These are phyloP conservation scores for Fusarium tricinctum DNA, from an alignment of 2,329 filamentous ascomycete genomes.

Conservation along the genomic window DNA sequence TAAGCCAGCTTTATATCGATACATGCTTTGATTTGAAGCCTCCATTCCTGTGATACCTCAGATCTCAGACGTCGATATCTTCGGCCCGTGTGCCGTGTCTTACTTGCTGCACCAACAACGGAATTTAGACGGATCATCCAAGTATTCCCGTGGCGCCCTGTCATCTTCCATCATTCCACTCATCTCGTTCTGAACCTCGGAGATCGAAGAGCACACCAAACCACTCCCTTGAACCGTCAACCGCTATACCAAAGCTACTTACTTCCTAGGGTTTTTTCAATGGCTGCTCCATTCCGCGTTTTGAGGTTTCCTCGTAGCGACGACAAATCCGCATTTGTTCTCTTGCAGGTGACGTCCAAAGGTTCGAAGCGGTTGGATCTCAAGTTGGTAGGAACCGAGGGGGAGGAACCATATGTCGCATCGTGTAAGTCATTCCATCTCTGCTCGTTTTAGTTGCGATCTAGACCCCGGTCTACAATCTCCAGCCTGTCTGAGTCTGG, in stretches of 20 bases:
- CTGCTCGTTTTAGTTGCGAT: constrained; percentile 30
- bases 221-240: constrained; percentile 11
- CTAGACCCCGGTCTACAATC: constrained; percentile 37
- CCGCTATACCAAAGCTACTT: neutral
- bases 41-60: constrained; percentile 38
- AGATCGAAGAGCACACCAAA: constrained; percentile 4
- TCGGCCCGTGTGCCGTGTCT: constrained; percentile 45
- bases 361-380: constrained; percentile 71
- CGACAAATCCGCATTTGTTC: constrained; percentile 66
- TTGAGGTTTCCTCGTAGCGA: constrained; percentile 72
- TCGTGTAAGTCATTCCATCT: constrained; percentile 64
- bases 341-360: constrained; percentile 70
- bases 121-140: constrained; percentile 22
- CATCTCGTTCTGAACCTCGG: constrained; percentile 27
- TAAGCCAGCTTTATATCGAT: constrained; percentile 7
- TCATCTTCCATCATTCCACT: constrained; percentile 40
- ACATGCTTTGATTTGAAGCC: constrained; percentile 18
- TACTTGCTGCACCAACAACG: constrained; percentile 21
- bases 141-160: constrained; percentile 22
- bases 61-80: constrained; percentile 23
- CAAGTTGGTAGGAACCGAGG: constrained; percentile 77
- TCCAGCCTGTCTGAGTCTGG: constrained; percentile 39
- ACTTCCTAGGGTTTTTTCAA: constrained; percentile 20
- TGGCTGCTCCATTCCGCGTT: constrained; percentile 55
- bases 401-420: constrained; percentile 70